phyloP scores from a whole-genome alignment of 2,329 filamentous ascomycete species.

The Fusarium devonianum region DNA sequence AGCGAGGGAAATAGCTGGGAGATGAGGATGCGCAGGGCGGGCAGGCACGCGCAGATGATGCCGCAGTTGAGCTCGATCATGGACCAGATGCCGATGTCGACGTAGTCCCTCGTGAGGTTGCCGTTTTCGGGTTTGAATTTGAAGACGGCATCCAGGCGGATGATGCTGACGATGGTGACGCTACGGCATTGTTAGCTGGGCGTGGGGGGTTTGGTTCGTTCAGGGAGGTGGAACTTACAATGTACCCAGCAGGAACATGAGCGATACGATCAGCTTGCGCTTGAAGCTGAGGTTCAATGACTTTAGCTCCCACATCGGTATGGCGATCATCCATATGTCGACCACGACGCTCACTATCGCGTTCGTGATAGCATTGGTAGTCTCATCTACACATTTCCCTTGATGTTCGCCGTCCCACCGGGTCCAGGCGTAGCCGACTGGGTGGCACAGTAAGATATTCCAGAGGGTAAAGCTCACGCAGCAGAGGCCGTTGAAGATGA shows the following conservation, averaged over 20 bases:
- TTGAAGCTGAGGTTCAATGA: slow-evolving; percentile 50
- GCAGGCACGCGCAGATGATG: slow-evolving; percentile 2
- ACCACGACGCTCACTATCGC: slow-evolving; percentile 56
- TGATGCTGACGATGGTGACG: slow-evolving; percentile 42
- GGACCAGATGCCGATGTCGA: slow-evolving; percentile 41
- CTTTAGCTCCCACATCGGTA: slow-evolving; percentile 53
- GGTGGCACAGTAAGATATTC: slow-evolving; percentile 56
- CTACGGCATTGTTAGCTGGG: slow-evolving; percentile 13
- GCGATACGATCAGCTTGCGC: slow-evolving; percentile 52
- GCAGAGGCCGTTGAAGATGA: slow-evolving; percentile 46
- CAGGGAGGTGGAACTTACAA: slow-evolving; percentile 40
- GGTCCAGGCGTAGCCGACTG: slow-evolving; percentile 58
- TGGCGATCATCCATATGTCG: slow-evolving; percentile 56
- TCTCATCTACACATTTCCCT: slow-evolving; percentile 46
- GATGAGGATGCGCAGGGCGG: background rate
- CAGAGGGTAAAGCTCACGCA: slow-evolving; percentile 50
- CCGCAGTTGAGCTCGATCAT: slow-evolving; percentile 36
- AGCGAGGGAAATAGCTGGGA: background rate
- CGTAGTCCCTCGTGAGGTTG: slow-evolving; percentile 38
- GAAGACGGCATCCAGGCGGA: slow-evolving; percentile 40
- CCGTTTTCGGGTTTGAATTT: slow-evolving; percentile 29
- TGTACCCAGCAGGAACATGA: slow-evolving; percentile 55
- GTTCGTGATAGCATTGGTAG: slow-evolving; percentile 55
- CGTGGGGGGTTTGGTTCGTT: too few species aligned
- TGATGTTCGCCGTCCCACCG: slow-evolving; percentile 56